Evolutionary conservation across 306 rosid genomes (phyloP).

Genomic region (Lathyrus aphaca): DNA sequence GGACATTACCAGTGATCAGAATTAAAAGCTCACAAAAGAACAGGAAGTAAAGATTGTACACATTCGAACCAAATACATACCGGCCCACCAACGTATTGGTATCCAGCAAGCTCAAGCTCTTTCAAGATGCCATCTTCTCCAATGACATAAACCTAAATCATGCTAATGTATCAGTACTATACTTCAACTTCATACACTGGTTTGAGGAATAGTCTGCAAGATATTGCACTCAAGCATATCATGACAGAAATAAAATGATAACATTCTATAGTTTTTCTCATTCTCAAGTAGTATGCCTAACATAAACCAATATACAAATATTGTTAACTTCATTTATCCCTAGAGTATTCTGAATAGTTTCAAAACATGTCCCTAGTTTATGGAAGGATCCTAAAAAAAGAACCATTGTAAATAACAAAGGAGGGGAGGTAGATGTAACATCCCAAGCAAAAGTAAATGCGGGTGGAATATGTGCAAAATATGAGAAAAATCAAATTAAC

Average conservation of each 20-base stretch:
- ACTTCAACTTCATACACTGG: constrained; percentile 24
- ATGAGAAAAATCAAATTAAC: too few species aligned
- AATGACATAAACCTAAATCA: constrained; percentile 85
- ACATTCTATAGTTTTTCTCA: background rate
- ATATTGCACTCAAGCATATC: constrained; percentile 6
- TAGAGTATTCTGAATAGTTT: too few species aligned
- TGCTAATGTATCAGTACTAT: constrained; percentile 38
- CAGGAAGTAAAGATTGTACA: background rate
- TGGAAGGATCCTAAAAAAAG: too few species aligned
- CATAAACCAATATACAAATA: constrained; percentile 18
- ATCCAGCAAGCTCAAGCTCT: constrained; percentile 98
- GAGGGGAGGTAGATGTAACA: too few species aligned
- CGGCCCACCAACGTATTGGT: constrained; percentile 93
- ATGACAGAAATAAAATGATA: constrained; percentile 16
- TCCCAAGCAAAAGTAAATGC: too few species aligned
- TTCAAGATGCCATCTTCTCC: constrained; percentile 99
- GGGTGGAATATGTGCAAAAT: too few species aligned
- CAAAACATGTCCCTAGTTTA: too few species aligned
- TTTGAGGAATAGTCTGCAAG: constrained; percentile 9
- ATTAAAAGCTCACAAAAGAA: constrained; percentile 25
- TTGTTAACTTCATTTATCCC: constrained; percentile 17
- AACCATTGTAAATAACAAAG: too few species aligned
- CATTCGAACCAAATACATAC: constrained; percentile 50
- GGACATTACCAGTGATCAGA: constrained; percentile 25
- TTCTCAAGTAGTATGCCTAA: constrained; percentile 20